phyloP scores from a whole-genome alignment of 2,329 filamentous ascomycete genomes.

The Fusarium virguliforme region DNA sequence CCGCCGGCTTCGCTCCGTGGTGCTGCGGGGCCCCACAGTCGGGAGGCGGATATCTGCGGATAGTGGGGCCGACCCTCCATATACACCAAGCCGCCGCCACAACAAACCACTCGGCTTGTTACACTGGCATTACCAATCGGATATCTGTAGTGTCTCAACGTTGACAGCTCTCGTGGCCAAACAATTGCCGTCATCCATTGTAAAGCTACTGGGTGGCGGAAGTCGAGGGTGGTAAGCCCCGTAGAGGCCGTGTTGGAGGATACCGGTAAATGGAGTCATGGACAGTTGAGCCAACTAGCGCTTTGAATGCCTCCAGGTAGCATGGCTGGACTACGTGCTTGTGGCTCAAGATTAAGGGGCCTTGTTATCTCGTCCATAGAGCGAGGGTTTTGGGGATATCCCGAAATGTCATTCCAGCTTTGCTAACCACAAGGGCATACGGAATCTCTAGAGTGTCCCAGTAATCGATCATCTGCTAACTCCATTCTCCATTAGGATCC shows the following conservation, averaged over 20 bases:
- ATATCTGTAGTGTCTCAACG: too few species aligned
- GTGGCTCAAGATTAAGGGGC: not conserved
- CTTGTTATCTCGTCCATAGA: not conserved
- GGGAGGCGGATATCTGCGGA: not conserved
- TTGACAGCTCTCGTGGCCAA: not conserved
- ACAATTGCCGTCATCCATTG: not conserved
- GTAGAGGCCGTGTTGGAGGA: not conserved
- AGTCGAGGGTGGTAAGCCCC: not conserved
- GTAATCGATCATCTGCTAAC: not conserved
- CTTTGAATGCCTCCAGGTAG: not conserved
- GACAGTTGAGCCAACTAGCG: too few species aligned
- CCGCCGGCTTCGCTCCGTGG: not conserved
- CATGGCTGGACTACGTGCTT: not conserved
- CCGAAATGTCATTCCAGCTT: not conserved
- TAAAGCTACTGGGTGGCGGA: not conserved
- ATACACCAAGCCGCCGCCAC: too few species aligned
- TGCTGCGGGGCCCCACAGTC: not conserved
- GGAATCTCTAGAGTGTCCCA: not conserved
- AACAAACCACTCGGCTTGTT: too few species aligned
- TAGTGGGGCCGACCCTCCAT: not conserved
- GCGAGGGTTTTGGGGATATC: not conserved
- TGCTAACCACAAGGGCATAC: not conserved
- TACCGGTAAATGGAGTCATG: too few species aligned
- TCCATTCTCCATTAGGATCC: not conserved
- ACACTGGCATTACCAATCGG: too few species aligned